Evolutionary conservation across 345 rosid species (phyloP).

Genomic region (Diplotaxis tenuifolia): DNA sequence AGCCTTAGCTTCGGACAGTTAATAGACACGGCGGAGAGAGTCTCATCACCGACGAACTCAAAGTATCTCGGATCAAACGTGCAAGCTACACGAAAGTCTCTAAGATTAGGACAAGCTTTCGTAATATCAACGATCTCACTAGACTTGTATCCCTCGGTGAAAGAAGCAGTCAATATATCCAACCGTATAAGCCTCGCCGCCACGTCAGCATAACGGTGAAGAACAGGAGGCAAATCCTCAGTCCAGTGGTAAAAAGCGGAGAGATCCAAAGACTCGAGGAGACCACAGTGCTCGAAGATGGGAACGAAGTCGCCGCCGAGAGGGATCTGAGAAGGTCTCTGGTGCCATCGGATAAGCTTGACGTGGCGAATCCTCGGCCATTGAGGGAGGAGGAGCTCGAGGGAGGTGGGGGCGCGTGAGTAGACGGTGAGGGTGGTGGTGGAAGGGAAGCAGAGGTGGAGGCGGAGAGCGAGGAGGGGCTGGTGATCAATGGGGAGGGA

Average conservation of each 20-base stretch:
- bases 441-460: slow-evolving; percentile 54
- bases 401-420: slow-evolving; percentile 54
- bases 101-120: slow-evolving; percentile 60
- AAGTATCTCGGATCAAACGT: slow-evolving; percentile 74
- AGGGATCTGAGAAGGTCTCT: slow-evolving; percentile 44
- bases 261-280: slow-evolving; percentile 53
- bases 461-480: slow-evolving; percentile 55
- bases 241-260: slow-evolving; percentile 88
- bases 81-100: slow-evolving; percentile 58
- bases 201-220: slow-evolving; percentile 45
- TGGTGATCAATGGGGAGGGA: slow-evolving; percentile 41
- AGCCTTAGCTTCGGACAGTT: slow-evolving; percentile 63
- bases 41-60: slow-evolving; percentile 74
- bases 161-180: slow-evolving; percentile 66
- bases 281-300: slow-evolving; percentile 53
- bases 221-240: slow-evolving; percentile 82
- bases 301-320: slow-evolving; percentile 58
- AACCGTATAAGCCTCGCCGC: slow-evolving; percentile 49
- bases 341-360: slow-evolving; percentile 92
- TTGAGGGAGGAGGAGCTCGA: slow-evolving; percentile 53
- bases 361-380: slow-evolving; percentile 63
- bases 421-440: slow-evolving; percentile 52
- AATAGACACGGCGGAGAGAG: slow-evolving; percentile 54
- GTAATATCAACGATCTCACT: slow-evolving; percentile 62
- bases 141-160: slow-evolving; percentile 74